Percentiles rank a stretch among this genome's conserved stretches.
These are phyloP conservation scores for Biscutella laevigata DNA, from an alignment of 441 rosid species.

Conservation along the genomic window DNA sequence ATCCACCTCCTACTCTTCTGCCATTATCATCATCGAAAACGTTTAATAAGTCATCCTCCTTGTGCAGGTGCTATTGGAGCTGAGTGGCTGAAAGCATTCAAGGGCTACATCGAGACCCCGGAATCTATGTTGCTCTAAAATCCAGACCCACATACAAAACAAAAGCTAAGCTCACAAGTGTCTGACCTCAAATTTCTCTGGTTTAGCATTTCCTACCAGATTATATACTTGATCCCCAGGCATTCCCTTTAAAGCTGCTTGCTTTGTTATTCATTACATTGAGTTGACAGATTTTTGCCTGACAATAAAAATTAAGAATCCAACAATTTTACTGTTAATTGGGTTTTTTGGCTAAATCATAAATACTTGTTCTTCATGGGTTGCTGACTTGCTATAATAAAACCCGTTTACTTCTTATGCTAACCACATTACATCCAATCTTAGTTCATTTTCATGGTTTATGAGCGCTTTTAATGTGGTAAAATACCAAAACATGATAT, in stretches of 20 bases:
- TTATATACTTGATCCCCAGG: not conserved
- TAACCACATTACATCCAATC: not conserved
- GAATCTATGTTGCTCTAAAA: slow-evolving; percentile 81
- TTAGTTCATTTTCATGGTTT: not conserved
- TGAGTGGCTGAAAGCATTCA: slow-evolving; percentile 91
- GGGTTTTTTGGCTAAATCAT: not conserved
- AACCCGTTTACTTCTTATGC: not conserved
- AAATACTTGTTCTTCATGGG: not conserved
- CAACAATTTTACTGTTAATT: not conserved
- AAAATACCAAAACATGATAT: not conserved
- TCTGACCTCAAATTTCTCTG: slow-evolving; percentile 8
- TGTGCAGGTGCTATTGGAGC: slow-evolving; percentile 82
- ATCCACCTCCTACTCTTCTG: not conserved
- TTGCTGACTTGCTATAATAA: not conserved
- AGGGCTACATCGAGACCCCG: slow-evolving; percentile 84
- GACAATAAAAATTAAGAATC: slow-evolving; percentile 6
- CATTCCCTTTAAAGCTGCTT: not conserved
- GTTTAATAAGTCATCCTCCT: slow-evolving; percentile 7
- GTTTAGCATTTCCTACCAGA: slow-evolving; percentile 5
- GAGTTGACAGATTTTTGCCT: slow-evolving; percentile 9
- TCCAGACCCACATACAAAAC: not conserved
- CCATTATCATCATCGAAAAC: not conserved
- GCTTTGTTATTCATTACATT: slow-evolving; percentile 8
- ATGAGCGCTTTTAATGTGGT: not conserved
- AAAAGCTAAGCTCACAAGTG: slow-evolving; percentile 10